These are phyloP conservation scores for Neurospora hispaniola DNA, from an alignment of 495 filamentous ascomycete genomes.

Conservation along the genomic window DNA sequence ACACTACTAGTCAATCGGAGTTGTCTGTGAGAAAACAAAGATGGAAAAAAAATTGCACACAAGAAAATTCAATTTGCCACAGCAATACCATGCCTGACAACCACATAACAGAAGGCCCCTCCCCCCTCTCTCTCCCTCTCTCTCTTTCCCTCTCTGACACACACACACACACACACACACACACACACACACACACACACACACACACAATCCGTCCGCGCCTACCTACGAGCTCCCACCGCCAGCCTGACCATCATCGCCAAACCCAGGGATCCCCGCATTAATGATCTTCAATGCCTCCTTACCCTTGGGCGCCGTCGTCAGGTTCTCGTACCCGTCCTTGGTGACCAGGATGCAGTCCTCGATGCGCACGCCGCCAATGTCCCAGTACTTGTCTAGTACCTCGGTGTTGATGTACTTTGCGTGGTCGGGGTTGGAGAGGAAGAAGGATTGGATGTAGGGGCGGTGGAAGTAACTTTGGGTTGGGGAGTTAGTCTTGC, in stretches of 20 bases:
- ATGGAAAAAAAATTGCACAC: too few relatives aligned
- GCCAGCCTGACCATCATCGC: neutral
- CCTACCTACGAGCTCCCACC: neutral
- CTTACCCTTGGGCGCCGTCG: constrained; percentile 69
- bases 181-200: too few relatives aligned
- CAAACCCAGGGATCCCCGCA: neutral
- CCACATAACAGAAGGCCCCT: neutral
- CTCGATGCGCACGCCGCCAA: constrained; percentile 88
- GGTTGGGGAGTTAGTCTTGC: neutral
- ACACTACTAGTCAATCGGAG: too few relatives aligned
- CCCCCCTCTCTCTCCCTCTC: too few relatives aligned
- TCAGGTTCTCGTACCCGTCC: constrained; percentile 72
- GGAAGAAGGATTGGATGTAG: constrained; percentile 51
- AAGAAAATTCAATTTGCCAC: neutral
- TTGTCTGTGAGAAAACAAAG: too few relatives aligned
- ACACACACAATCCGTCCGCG: neutral
- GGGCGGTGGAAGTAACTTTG: constrained; percentile 51
- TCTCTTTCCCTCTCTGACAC: neutral
- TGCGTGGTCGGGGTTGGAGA: constrained; percentile 48
- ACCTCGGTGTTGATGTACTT: constrained; percentile 65
- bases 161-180: too few relatives aligned
- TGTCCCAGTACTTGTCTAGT: constrained; percentile 58
- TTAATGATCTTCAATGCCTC: constrained; percentile 33
- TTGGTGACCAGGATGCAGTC: constrained; percentile 79
- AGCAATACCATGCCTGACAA: neutral